A percentile compares a stretch with the other conserved stretches of the same genome.
Evolutionary conservation across 371 early-diverging fungal genomes (phyloP).

Genomic region (Coemansia sp.): DNA sequence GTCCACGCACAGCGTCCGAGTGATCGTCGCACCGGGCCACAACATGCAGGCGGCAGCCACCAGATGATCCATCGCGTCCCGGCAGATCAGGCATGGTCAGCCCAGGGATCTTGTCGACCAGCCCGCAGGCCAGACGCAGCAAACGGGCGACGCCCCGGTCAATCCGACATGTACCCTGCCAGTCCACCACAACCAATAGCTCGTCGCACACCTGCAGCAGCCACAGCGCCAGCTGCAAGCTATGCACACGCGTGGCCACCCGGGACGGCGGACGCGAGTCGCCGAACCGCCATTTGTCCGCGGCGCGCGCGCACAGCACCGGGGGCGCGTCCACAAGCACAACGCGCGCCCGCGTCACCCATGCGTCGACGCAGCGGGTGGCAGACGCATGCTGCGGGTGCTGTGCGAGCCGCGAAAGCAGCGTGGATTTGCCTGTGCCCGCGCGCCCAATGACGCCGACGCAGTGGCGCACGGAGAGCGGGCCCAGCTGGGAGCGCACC

Average conservation of each 20-base stretch:
- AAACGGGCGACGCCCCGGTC: constrained; percentile 16
- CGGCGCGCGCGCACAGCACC: constrained; percentile 1
- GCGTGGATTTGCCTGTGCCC: constrained; percentile 12
- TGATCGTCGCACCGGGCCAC: not conserved
- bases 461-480: constrained; percentile 13
- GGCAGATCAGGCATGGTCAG: constrained; percentile 8
- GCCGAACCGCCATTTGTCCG: constrained; percentile 2
- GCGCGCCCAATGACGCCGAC: constrained; percentile 28
- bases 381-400: not conserved
- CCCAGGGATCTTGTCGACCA: constrained; percentile 18
- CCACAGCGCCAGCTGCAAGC: constrained; percentile 25
- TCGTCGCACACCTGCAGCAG: constrained; percentile 32
- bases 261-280: not conserved
- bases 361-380: constrained; percentile 16
- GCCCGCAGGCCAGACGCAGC: constrained; percentile 5
- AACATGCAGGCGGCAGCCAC: constrained; percentile 22
- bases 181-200: constrained; percentile 15
- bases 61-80: not conserved
- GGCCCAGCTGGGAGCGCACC: constrained; percentile 12
- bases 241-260: constrained; percentile 7
- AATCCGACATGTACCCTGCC: not conserved
- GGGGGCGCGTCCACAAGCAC: constrained; percentile 35
- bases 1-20: not conserved
- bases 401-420: constrained; percentile 16
- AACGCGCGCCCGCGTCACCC: constrained; percentile 9